Evolutionary conservation across 2,329 filamentous ascomycete genomes (phyloP), one percentile per base, ranked within the genome.

Genomic region (Sporothrix euskadiensis): DNA sequence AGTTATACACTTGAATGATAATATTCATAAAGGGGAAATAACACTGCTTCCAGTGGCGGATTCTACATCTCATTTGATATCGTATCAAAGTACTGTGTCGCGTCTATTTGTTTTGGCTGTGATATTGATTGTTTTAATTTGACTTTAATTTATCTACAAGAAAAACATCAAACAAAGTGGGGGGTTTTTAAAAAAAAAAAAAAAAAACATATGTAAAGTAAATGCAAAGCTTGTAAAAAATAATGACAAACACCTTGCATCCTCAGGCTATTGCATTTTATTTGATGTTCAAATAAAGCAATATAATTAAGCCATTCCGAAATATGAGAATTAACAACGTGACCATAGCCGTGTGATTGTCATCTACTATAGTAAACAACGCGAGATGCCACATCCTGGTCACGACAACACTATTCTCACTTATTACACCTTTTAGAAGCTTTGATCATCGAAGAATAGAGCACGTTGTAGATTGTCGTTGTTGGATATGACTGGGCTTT

Each of bases 391-490:
- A 14, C 7, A 47, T 44, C 19, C 35, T 65, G 35, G 32, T 26
- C 41, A 52, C 47, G 19, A 8, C 7, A 30, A 10, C 41, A 49
- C 19, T 19, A 47, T 12, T 35, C 19, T 19, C 9, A 22, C 26
- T 30, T 30, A 22, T 47, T 22, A 44, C 61, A 52, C 16, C 63
- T 68, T 68, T 26, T 52, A 52, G 63, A 68, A 52, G 41, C 26
- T n/a, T 35, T 66, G 30, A 66, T 68, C 14, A 9, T 22, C 66
- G 4, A 26, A 35, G 16, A 22, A 6, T 39, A 41, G 49, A 56
- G 66, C 66, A 69, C 66, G 66, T 69, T 69, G 66, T 52, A 69
- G 47, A 69, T 69, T 52, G 44, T 52, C 65, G 26, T 19, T 68
- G 41, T 4, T 49, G 7, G 65, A 68, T 16, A 35, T 14, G 4